A percentile compares a stretch with the other conserved stretches of the same genome.
phyloP scores from a whole-genome alignment of 768 basidiomycete genomes.

The Dictyophora rubrovolvata region DNA sequence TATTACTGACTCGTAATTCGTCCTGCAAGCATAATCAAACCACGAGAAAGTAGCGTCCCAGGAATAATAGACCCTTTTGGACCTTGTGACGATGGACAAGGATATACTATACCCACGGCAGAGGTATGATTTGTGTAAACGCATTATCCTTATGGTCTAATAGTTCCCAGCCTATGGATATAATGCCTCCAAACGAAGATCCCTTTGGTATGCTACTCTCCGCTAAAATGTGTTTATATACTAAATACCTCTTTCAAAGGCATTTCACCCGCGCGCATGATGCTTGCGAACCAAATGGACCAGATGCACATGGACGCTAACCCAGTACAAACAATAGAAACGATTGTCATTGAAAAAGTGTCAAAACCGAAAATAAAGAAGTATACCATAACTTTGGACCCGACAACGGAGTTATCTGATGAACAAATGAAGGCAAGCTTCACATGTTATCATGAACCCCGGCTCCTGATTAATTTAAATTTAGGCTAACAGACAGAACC shows the following conservation, averaged over 20 bases:
- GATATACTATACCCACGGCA: not conserved
- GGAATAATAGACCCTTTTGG: not conserved
- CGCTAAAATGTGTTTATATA: not conserved
- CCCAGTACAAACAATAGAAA: not conserved
- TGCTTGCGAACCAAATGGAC: not conserved
- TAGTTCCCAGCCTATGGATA: not conserved
- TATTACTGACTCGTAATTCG: too few relatives aligned
- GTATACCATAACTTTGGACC: conserved; percentile 55
- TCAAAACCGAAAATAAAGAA: conserved; percentile 4
- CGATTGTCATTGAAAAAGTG: not conserved
- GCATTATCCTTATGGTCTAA: not conserved
- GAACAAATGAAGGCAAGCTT: conserved; percentile 60
- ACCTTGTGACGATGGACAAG: not conserved
- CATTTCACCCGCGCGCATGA: not conserved
- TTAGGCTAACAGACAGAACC: conserved; percentile 37
- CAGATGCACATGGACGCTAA: not conserved
- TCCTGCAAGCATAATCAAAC: too few relatives aligned
- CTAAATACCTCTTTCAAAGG: not conserved
- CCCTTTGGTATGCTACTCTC: not conserved
- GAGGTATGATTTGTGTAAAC: not conserved
- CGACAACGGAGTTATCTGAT: conserved; percentile 71
- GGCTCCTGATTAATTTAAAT: not conserved
- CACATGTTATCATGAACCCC: not conserved
- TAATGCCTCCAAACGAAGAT: not conserved
- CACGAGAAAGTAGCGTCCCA: not conserved